These are phyloP conservation scores for Saccharomyces paradoxus DNA, from an alignment of 805 yeast species.

Conservation along the genomic window DNA sequence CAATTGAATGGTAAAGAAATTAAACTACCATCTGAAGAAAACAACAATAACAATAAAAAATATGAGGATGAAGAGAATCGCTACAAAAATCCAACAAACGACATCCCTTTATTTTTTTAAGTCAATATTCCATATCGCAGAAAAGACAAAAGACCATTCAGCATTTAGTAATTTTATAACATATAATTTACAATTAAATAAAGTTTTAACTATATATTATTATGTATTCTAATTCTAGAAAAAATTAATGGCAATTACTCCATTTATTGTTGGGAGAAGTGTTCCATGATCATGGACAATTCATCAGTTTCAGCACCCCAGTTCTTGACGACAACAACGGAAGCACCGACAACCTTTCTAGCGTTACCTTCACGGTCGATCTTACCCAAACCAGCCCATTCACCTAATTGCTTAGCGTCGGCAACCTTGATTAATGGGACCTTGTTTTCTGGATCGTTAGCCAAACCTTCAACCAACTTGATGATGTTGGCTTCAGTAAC, in stretches of 20 bases:
- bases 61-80: conserved; percentile 1
- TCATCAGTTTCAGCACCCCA: conserved; percentile 99
- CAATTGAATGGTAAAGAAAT: not conserved
- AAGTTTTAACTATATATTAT: not conserved
- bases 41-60: not conserved
- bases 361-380: conserved; percentile 99
- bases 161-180: not conserved
- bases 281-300: conserved; percentile 91
- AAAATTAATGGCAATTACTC: conserved; percentile 3
- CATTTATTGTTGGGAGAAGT: conserved; percentile 81
- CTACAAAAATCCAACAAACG: conserved; percentile 4
- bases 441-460: conserved; percentile 94
- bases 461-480: conserved; percentile 97
- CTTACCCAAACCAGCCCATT: conserved; percentile 99
- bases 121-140: not conserved
- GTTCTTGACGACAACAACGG: conserved; percentile 98
- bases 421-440: conserved; percentile 98
- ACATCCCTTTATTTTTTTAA: conserved; percentile 10
- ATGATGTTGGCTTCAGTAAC: conserved; percentile 96
- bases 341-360: conserved; percentile 99
- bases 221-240: conserved; percentile 4
- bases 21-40: not conserved
- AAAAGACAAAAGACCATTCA: not conserved
- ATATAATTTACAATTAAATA: not conserved
- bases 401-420: conserved; percentile 99